Base-by-base conservation (phyloP, 768 basidiomycete genomes). In the Lentinus brumalis region DNA sequence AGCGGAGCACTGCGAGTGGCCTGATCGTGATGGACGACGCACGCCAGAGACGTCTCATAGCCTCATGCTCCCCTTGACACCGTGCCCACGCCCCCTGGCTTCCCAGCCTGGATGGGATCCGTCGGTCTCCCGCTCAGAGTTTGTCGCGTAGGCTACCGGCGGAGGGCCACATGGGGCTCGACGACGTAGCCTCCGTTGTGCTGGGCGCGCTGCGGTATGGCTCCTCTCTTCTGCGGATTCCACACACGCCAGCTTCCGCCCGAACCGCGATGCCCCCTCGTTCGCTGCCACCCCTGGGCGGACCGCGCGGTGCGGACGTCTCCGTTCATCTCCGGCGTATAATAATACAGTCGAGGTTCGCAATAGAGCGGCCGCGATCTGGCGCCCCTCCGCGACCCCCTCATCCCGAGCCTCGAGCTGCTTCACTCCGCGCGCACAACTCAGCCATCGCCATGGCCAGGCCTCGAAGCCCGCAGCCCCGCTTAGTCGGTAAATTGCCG, bases 21-120 rank as follows among this genome's bases (percentile, higher is more conserved):
- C 41, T 26, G 32, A 30, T 39, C 38, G 15, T 30, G 18, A n/a
- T 11, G n/a, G 31, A 30, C 18, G 38, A 51, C 26, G 29, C 29
- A 41, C 60, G 50, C 38, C 42, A 41, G 15, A 15, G 41, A 53
- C 55, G 60, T 56, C 55, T 45, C 60, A 61, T 61, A 61, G 60
- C 60, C 60, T 61, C 60, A 35, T 61, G 60, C 52, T 41, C 42
- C 29, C 55, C 53, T 45, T 49, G 49, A 50, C 54, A 56, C 50
- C 51, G 50, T 29, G 11, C 42, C 18, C 51, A 29, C 60, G 50
- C 32, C 32, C 38, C 15, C 21, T 26, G 21, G 18, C 52, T 29
- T 29, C 40, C 51, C 51, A 35, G 46, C 46, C 46, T 26, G 4
- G 4, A 29, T 49, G 12, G 46, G 10, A 49, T 26, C 26, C 26